Evolutionary conservation across 352 stramenopile genomes (phyloP), one percentile per base, ranked within the genome.

Genomic region (Globisporangium irregulare): DNA sequence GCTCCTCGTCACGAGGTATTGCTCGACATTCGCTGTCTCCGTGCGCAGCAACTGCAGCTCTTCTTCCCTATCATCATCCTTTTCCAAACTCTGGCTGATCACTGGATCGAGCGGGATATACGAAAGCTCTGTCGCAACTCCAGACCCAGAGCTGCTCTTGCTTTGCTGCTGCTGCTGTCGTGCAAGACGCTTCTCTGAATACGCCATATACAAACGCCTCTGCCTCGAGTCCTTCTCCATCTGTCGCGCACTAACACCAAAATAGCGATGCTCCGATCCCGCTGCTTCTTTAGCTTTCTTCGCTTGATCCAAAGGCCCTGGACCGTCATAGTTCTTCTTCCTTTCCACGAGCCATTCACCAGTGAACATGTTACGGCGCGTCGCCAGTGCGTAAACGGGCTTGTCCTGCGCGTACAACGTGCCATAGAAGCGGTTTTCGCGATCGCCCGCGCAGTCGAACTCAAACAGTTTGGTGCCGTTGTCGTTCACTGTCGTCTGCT

Each of bases 91-190:
- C 9, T 20, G 55, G 15, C 84, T 67, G 20, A 92, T 51, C 6
- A 92, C 48, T 2, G 79, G 76, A 24, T 89, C 81, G 4, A 93
- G 57, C 1, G 84, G 80, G 57, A 95, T 89, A 54, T 89, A 93
- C 7, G 51, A 9, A 62, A 92, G 76, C 59, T 89, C 81, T 10
- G 67, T 29, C 7, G 46, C n/a, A 18, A 38, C n/a, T 1, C 10
- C 8, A 38, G 10, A 53, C 29, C 36, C 43, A 22, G 50, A 56
- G n/a, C 9, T 9, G 10, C n/a, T 29, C 50, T 27, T 27, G 10
- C n/a, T 15, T 43, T 64, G 58, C 38, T 57, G 59, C 38, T 57
- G 59, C 36, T 38, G 56, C 18, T 43, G 58, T 2, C 75, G 74
- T 27, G 63, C 60, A 24, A 83, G 51, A 6, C 86, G 73, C 55